Evolutionary conservation across 345 rosid genomes (phyloP).

Genomic region (Streptanthus diversifolius): DNA sequence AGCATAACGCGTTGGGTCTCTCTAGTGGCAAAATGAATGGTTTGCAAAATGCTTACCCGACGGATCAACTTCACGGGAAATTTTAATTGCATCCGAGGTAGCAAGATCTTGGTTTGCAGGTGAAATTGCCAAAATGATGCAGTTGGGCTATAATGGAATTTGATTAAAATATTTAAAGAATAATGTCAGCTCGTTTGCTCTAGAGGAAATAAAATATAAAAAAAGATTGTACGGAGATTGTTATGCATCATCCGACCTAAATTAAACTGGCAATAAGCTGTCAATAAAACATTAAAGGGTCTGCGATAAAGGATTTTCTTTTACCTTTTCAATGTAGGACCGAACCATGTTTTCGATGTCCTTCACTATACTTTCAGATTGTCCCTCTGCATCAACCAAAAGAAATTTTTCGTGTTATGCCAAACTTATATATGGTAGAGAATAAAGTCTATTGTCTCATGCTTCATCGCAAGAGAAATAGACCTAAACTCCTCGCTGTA

Average conservation of each 20-base stretch:
- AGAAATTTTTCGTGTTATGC: conserved; percentile 6
- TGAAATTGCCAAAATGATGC: conserved; percentile 94
- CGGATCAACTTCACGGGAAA: conserved; percentile 98
- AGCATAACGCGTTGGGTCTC: not conserved
- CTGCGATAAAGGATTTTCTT: not conserved
- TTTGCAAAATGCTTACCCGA: conserved; percentile 50
- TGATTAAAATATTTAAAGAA: conserved; percentile 15
- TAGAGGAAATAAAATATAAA: not conserved
- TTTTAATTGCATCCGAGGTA: conserved; percentile 97
- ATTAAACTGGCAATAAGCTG: conserved; percentile 1
- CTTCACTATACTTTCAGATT: conserved; percentile 85
- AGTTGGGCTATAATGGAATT: conserved; percentile 71
- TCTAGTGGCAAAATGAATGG: conserved; percentile 7
- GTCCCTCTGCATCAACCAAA: conserved; percentile 71
- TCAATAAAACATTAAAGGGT: not conserved
- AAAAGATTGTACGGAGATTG: not conserved
- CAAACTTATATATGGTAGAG: not conserved
- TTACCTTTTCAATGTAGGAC: conserved; percentile 94
- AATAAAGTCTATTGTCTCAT: conserved; percentile 6
- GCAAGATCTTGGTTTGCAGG: conserved; percentile 99
- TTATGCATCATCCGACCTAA: conserved; percentile 7
- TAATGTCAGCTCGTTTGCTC: not conserved
- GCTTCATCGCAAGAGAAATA: not conserved
- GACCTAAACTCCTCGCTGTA: conserved; percentile 2
- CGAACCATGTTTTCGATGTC: conserved; percentile 99